Percentiles rank a stretch among this genome's conserved stretches.
Conservation (phyloP, 2,329 filamentous ascomycete genomes). For the Cordyceps sp. region DNA sequence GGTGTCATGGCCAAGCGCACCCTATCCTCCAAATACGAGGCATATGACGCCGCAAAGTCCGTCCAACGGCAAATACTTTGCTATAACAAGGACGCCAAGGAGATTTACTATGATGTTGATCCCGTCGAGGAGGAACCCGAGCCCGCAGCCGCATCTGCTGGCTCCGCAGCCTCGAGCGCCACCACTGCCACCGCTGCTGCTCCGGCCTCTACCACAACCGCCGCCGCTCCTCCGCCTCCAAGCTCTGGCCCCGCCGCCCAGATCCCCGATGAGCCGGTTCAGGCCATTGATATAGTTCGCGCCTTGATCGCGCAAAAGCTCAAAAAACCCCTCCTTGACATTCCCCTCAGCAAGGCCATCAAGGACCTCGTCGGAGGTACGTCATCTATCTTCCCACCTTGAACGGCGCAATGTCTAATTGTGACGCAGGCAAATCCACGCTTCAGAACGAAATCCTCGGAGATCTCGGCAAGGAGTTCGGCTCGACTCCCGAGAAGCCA, state of each 20-base stretch:
- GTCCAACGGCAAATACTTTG: slow-evolving; percentile 95
- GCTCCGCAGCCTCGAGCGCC: slow-evolving; percentile 29
- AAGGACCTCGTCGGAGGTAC: slow-evolving; percentile 94
- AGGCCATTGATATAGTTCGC: slow-evolving; percentile 78
- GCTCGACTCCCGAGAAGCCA: slow-evolving; percentile 93
- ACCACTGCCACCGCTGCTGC: slow-evolving; percentile 30
- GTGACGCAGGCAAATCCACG: slow-evolving; percentile 70
- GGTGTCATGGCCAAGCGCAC: slow-evolving; percentile 97
- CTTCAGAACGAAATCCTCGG: slow-evolving; percentile 97
- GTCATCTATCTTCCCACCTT: slow-evolving; percentile 15
- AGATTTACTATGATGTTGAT: slow-evolving; percentile 98
- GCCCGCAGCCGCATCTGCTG: slow-evolving; percentile 30
- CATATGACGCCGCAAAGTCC: slow-evolving; percentile 92
- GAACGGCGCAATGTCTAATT: neutral
- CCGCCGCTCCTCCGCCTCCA: slow-evolving; percentile 42
- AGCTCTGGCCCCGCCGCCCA: slow-evolving; percentile 74
- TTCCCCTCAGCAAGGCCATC: slow-evolving; percentile 90
- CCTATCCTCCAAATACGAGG: slow-evolving; percentile 92
- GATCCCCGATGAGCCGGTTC: slow-evolving; percentile 73
- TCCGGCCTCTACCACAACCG: slow-evolving; percentile 36
- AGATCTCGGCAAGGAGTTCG: slow-evolving; percentile 95
- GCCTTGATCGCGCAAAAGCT: slow-evolving; percentile 90
- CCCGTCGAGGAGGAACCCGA: slow-evolving; percentile 82
- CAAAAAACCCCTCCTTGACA: slow-evolving; percentile 80
- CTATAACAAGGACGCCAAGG: slow-evolving; percentile 98